These are phyloP conservation scores for Aspergillus panamensis DNA, from an alignment of 495 filamentous ascomycete species.

Conservation along the genomic window DNA sequence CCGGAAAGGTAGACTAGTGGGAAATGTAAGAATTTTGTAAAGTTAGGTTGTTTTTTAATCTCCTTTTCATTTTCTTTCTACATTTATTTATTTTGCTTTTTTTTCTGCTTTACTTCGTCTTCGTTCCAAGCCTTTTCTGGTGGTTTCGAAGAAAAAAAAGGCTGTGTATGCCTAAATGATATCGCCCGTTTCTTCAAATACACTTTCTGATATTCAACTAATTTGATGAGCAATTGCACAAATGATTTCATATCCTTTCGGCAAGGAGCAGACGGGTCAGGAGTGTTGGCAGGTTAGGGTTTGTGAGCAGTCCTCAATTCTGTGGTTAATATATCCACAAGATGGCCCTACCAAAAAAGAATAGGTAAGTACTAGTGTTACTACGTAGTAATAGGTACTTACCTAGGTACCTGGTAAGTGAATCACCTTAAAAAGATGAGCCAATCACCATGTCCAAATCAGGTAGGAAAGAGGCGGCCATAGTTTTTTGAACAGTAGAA, in stretches of 20 bases:
- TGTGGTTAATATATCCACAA: neutral
- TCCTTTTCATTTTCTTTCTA: conserved; percentile 22
- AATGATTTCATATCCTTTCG: conserved; percentile 3
- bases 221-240: conserved; percentile 3
- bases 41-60: conserved; percentile 33
- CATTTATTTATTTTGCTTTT: conserved; percentile 31
- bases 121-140: conserved; percentile 3
- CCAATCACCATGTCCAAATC: too few relatives aligned
- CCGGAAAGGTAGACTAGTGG: conserved; percentile 77
- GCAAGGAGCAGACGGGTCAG: neutral
- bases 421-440: too few relatives aligned
- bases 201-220: neutral
- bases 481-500: too few relatives aligned
- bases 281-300: neutral
- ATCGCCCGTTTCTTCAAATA: neutral
- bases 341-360: too few relatives aligned
- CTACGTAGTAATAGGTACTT: too few relatives aligned
- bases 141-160: conserved; percentile 8
- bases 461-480: too few relatives aligned
- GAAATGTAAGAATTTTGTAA: conserved; percentile 31
- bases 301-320: neutral
- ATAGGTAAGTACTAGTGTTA: too few relatives aligned
- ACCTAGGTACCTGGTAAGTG: too few relatives aligned
- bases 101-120: conserved; percentile 18
- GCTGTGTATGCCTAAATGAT: neutral